These are phyloP conservation scores for Pseudonitzschia multiseries DNA, from an alignment of 108 stramenopile species.

Conservation along the genomic window DNA sequence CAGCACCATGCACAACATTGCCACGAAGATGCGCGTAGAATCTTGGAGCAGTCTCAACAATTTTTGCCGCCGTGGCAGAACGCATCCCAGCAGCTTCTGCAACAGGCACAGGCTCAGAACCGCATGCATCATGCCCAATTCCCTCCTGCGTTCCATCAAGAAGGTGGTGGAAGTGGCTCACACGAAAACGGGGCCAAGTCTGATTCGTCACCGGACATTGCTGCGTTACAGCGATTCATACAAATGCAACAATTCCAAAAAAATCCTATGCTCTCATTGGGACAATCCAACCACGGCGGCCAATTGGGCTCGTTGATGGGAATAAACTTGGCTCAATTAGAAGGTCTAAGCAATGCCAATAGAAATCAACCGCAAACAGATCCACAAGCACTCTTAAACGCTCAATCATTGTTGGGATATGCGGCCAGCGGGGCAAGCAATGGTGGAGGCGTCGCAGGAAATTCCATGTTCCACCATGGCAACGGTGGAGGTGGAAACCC, in stretches of 20 bases:
- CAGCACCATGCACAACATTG: slow-evolving; percentile 33
- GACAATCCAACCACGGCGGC: slow-evolving; percentile 11
- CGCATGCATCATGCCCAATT: slow-evolving; percentile 21
- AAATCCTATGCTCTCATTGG: slow-evolving; percentile 23
- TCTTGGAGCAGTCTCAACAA: slow-evolving; percentile 36
- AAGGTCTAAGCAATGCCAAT: slow-evolving; percentile 3
- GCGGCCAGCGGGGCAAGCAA: neutral
- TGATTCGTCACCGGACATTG: slow-evolving; percentile 14
- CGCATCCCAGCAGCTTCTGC: slow-evolving; percentile 26
- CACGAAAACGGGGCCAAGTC: slow-evolving; percentile 6
- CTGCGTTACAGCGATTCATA: slow-evolving; percentile 30
- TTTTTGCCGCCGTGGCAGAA: slow-evolving; percentile 31
- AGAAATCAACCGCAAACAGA: slow-evolving; percentile 18
- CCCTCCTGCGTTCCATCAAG: slow-evolving; percentile 20
- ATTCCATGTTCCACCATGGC: neutral
- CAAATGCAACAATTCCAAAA: slow-evolving; percentile 30
- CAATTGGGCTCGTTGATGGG: slow-evolving; percentile 20
- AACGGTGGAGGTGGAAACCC: slow-evolving; percentile 2
- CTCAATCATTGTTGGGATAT: slow-evolving; percentile 20
- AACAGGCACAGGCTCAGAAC: slow-evolving; percentile 23
- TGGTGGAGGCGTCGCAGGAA: slow-evolving; percentile 2
- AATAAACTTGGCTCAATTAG: slow-evolving; percentile 19
- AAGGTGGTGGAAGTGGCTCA: neutral
- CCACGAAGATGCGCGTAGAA: slow-evolving; percentile 32
- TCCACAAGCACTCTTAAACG: slow-evolving; percentile 16